Evolutionary conservation across 2,329 filamentous ascomycete genomes (phyloP).

Genomic region (Neonectria punicea): DNA sequence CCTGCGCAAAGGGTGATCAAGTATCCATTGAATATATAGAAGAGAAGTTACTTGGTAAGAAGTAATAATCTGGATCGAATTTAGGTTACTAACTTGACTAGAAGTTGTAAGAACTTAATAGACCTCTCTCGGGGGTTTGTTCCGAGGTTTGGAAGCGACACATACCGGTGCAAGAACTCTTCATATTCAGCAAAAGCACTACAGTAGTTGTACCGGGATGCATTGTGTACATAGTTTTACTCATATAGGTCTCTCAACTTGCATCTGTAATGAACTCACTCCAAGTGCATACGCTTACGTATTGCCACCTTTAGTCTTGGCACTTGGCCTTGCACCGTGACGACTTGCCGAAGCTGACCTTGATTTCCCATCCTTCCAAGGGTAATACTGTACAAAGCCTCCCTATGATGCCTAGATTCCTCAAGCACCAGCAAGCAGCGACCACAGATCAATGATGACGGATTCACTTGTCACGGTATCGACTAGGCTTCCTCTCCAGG

Average conservation of each 20-base stretch:
- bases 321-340: not conserved
- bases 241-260: too few species aligned
- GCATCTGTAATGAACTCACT: too few species aligned
- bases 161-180: too few species aligned
- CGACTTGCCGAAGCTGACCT: slow-evolving; percentile 23
- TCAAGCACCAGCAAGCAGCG: slow-evolving; percentile 28
- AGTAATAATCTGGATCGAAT: too few species aligned
- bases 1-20: not conserved
- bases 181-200: too few species aligned
- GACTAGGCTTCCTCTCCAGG: slow-evolving; percentile 38
- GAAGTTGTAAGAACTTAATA: too few species aligned
- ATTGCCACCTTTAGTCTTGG: not conserved
- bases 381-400: slow-evolving; percentile 40
- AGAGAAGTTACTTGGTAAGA: not conserved
- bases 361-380: slow-evolving; percentile 33
- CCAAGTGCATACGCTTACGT: too few species aligned
- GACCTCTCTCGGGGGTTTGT: too few species aligned
- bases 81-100: too few species aligned
- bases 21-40: not conserved
- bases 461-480: slow-evolving; percentile 22
- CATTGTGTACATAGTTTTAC: too few species aligned
- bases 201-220: too few species aligned
- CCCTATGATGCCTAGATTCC: slow-evolving; percentile 21
- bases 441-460: slow-evolving; percentile 34
- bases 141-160: too few species aligned